Base-by-base conservation (phyloP, 2,329 filamentous ascomycete species). In the Aspergillus fumigatus region DNA sequence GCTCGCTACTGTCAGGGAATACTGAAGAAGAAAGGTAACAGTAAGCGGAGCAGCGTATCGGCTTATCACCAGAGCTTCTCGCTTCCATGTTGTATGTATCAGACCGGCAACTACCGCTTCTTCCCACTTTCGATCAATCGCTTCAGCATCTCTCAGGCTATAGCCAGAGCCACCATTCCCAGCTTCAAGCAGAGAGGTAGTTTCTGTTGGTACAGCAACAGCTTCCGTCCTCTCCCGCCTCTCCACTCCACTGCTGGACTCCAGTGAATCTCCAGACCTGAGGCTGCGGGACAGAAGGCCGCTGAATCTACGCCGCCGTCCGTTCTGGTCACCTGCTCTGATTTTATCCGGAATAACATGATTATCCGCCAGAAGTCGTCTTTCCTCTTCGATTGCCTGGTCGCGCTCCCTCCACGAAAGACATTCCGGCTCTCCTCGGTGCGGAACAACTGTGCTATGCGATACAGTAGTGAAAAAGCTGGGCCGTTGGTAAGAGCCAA, bases 61-160 rank as follows among this genome's bases (percentile, higher is more conserved):
- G 29, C 82, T 77, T 43, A 97, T 81, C 1, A 92, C 92, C 76
- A 92, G 92, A 45, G 88, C 81, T 78, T 97, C 93, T 60, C 92
- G 85, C 73, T 89, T 87, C 92, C 92, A 97, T 4, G 91, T 95
- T 4, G 92, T 97, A 53, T 88, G 87, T 62, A 97, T 92, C 68
- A 86, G 83, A 10, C 92, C 91, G 0, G 88, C 84, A 0, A 85
- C 82, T 10, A 97, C 89, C 0, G 92, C 93, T 59, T 92, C 88
- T 60, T 93, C 88, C 91, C 91, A 96, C 68, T 90, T 88, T 65
- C 85, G 82, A 63, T 88, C 84, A 51, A 92, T 79, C 52, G 82
- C 79, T 48, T 85, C 83, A 4, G 80, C 76, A 4, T 75, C 78
- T 55, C 78, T 78, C 41, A 76, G 76, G 23, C 79, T 76, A 10